Evolutionary conservation across 2,329 filamentous ascomycete species (phyloP).

Genomic region (Microdochium bolleyi): DNA sequence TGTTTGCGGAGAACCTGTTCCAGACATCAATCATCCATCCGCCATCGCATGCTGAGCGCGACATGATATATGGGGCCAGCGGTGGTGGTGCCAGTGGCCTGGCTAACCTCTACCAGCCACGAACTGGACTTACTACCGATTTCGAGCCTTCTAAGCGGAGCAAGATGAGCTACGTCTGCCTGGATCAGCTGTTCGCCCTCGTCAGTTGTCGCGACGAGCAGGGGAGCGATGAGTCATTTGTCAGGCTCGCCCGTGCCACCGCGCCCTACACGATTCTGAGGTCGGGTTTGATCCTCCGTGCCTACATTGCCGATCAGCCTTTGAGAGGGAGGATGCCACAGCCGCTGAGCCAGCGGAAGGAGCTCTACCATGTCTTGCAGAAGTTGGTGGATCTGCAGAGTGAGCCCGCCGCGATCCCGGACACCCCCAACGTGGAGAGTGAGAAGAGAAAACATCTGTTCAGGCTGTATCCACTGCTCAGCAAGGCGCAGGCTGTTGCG

Average conservation of each 20-base stretch:
- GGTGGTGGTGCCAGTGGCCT: constrained; percentile 42
- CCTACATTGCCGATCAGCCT: constrained; percentile 87
- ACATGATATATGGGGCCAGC: constrained; percentile 43
- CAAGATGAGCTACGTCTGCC: constrained; percentile 71
- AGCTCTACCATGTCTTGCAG: constrained; percentile 64
- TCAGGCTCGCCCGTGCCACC: constrained; percentile 64
- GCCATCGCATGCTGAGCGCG: constrained; percentile 45
- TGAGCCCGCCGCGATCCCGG: constrained; percentile 62
- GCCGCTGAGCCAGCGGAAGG: constrained; percentile 70
- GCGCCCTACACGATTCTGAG: constrained; percentile 79
- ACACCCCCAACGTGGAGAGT: constrained; percentile 41
- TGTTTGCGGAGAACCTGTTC: constrained; percentile 73
- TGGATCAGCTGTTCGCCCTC: constrained; percentile 70
- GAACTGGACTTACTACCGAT: constrained; percentile 66
- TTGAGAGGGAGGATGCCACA: constrained; percentile 84
- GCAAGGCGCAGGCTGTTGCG: constrained; percentile 53
- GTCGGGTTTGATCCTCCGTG: constrained; percentile 69
- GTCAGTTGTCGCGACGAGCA: constrained; percentile 42
- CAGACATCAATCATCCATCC: constrained; percentile 72
- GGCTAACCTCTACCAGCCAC: constrained; percentile 51
- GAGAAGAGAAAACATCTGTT: constrained; percentile 67
- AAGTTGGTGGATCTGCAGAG: constrained; percentile 60
- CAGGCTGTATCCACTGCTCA: constrained; percentile 71
- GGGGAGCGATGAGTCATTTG: constrained; percentile 27
- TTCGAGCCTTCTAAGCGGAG: constrained; percentile 56